phyloP scores from a whole-genome alignment of 2,329 filamentous ascomycete genomes.

The Calonectria pseudoreteaudii region DNA sequence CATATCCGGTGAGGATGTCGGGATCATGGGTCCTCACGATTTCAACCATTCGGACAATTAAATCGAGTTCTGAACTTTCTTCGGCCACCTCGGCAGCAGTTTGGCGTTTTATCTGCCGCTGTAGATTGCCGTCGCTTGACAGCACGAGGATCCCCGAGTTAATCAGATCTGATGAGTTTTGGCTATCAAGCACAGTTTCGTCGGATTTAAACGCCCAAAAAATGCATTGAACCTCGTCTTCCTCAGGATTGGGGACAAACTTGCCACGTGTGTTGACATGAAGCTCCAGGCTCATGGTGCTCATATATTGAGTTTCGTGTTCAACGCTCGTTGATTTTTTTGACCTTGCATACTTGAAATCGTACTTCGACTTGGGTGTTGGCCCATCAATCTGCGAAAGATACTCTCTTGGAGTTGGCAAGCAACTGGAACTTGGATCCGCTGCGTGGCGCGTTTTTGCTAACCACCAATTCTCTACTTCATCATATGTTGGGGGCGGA shows the following conservation, averaged over 20 bases:
- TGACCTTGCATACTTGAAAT: constrained; percentile 88
- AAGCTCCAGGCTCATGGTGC: constrained; percentile 91
- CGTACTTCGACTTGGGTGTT: constrained; percentile 84
- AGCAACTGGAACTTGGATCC: constrained; percentile 22
- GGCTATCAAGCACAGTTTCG: constrained; percentile 65
- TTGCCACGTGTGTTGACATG: constrained; percentile 89
- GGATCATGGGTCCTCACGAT: constrained; percentile 88
- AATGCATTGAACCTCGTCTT: constrained; percentile 88
- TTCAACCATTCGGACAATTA: constrained; percentile 87
- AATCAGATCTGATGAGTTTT: constrained; percentile 59
- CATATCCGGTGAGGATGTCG: constrained; percentile 93
- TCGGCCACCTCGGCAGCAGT: constrained; percentile 74
- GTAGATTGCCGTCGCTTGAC: constrained; percentile 69
- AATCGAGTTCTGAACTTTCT: constrained; percentile 84
- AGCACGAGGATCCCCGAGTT: constrained; percentile 80
- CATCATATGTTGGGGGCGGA: constrained; percentile 75
- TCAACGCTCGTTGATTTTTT: constrained; percentile 79
- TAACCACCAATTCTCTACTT: constrained; percentile 78
- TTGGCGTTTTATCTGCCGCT: constrained; percentile 71
- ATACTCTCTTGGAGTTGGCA: constrained; percentile 49
- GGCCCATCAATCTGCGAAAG: constrained; percentile 90
- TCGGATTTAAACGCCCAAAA: constrained; percentile 92
- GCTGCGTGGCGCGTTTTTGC: constrained; percentile 43
- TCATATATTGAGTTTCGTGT: constrained; percentile 94
- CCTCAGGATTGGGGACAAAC: constrained; percentile 87